Evolutionary conservation across 108 stramenopile species (phyloP).

Genomic region (Skeletonema tropicum): DNA sequence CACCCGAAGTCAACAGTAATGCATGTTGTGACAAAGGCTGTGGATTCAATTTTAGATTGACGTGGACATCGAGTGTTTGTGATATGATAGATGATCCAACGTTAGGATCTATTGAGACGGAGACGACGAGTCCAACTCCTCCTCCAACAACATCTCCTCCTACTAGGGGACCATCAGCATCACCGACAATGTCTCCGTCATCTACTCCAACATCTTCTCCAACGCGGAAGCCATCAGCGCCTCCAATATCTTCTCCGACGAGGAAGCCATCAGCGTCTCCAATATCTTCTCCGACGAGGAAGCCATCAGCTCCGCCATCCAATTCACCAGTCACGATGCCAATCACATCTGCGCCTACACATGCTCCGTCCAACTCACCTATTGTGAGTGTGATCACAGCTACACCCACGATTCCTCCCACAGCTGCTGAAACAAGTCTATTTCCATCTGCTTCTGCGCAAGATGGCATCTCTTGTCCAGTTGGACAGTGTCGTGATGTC

Average conservation of each 20-base stretch:
- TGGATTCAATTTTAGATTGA: background rate
- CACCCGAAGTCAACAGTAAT: background rate
- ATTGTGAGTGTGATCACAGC: too few species aligned
- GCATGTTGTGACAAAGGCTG: background rate
- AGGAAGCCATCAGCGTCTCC: background rate
- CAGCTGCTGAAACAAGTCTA: background rate
- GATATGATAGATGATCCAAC: background rate
- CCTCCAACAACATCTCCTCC: background rate
- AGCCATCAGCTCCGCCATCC: background rate
- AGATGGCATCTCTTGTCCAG: background rate
- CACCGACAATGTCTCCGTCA: background rate
- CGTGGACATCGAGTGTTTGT: background rate
- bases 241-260: background rate
- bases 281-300: background rate
- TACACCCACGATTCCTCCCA: background rate
- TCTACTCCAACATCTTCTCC: background rate
- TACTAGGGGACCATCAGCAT: background rate
- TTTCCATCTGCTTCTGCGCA: background rate
- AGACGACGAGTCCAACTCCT: background rate
- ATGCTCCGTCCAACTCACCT: too few species aligned
- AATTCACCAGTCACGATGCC: too few species aligned
- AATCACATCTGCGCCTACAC: too few species aligned
- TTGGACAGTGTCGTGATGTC: slow-evolving; percentile 13
- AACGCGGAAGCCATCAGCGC: background rate
- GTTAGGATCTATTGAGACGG: background rate